Evolutionary conservation across 2,329 filamentous ascomycete genomes (phyloP), one percentile per base, ranked within the genome.

Genomic region (Alternaria brassicae): DNA sequence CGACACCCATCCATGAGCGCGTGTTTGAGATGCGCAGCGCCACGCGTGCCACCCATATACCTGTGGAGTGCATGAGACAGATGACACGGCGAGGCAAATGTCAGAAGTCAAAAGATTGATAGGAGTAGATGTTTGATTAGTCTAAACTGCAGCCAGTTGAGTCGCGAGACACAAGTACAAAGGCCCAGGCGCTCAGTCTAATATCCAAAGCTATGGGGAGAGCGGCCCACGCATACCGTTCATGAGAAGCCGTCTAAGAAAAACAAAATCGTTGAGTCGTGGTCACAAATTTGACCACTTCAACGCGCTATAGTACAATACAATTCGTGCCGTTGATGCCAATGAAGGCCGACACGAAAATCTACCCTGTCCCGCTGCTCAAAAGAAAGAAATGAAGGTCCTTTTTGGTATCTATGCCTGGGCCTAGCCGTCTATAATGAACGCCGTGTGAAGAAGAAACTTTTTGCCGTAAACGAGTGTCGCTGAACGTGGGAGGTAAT

Each of bases 321-420:
- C 66, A 67, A 56, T 66, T 70, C 73, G 65, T 65, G 68, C 66
- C 71, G 51, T 28, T 56, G 55, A 59, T 57, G 73, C 72, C 69
- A 70, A 32, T 61, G 75, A 76, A 72, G 72, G 75, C 75, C 63
- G 70, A 65, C 70, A 61, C 67, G 70, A 70, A 68, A 56, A 44
- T 76, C 72, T 77, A 75, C 68, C 72, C 66, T 62, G 61, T 70
- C 74, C 72, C 72, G 60, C 66, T 70, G 61, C 66, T 57, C 63
- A 53, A 64, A 65, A 67, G 55, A 65, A 61, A 65, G 65, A 63
- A 64, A 71, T 48, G 45, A 71, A 64, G 68, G 40, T 62, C 74
- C 72, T 70, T 74, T 78, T 77, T 78, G 74, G 70, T 78, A 77
- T 78, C 74, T 71, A 71, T 77, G 75, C 75, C 75, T 76, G 75